Evolutionary conservation across 1,284 basidiomycete genomes (phyloP).

Genomic region (Hymenochaete sp.): DNA sequence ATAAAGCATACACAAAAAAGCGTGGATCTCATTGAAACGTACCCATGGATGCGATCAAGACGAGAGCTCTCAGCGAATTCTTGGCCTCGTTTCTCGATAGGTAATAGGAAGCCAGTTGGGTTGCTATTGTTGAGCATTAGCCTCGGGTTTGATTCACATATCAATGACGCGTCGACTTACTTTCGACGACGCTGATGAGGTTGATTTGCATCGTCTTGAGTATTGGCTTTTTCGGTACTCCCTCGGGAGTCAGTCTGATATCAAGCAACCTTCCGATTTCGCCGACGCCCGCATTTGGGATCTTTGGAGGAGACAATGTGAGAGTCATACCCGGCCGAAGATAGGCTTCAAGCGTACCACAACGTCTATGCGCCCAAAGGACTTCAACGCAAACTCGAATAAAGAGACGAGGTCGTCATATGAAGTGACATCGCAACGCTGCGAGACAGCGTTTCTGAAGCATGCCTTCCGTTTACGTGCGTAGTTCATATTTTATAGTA

Average conservation of each 20-base stretch:
- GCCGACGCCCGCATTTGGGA: constrained; percentile 48
- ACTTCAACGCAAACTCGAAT: constrained; percentile 41
- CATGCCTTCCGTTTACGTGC: background rate
- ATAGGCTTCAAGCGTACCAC: constrained; percentile 30
- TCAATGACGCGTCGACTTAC: constrained; percentile 25
- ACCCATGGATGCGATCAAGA: constrained; percentile 52
- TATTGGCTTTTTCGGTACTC: constrained; percentile 37
- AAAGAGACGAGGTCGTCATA: constrained; percentile 49
- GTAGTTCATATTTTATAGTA: too few relatives aligned
- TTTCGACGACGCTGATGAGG: constrained; percentile 42
- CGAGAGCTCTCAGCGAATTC: constrained; percentile 36
- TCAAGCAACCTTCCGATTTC: constrained; percentile 33
- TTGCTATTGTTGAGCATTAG: constrained; percentile 33
- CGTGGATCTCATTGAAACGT: constrained; percentile 19
- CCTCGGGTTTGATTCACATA: background rate
- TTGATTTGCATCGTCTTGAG: constrained; percentile 45
- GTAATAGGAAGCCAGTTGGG: constrained; percentile 43
- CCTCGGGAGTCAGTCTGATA: constrained; percentile 29
- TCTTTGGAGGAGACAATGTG: constrained; percentile 24
- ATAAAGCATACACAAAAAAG: constrained; percentile 1
- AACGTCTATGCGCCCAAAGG: constrained; percentile 42
- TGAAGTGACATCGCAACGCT: constrained; percentile 41
- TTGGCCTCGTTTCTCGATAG: constrained; percentile 31
- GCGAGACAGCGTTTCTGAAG: constrained; percentile 34
- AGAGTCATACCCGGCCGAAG: background rate